Base-by-base conservation (phyloP, 805 yeast species). In the Candida nonsorbophila region DNA sequence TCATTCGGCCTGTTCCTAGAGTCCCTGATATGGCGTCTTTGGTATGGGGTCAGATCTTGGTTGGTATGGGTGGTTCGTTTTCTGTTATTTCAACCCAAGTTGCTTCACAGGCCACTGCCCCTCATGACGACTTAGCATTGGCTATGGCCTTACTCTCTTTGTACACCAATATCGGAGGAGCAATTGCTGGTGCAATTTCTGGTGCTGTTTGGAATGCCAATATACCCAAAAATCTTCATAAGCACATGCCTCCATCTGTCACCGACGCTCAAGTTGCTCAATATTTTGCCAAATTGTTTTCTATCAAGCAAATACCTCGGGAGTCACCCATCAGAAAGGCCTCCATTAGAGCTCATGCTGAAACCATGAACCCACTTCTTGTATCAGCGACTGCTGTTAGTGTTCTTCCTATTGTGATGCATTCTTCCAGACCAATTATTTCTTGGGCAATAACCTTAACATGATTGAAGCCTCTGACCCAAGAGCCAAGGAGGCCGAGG, bases 31-130 rank as follows among this genome's bases (percentile, higher is more conserved):
- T 47, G 14, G 60, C 54, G 24, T 42, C 53, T 6, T 40, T 59
- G 10, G 55, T 56, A 13, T 45, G 53, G 50, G 38, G 51, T 27
- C 62, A 58, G 37, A 46, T 62, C 20, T 41, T 63, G 29, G 45
- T 55, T 22, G 60, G 67, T 38, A 45, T 62, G 16, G 69, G 63
- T 26, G 71, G 65, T 41, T 61, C 67, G 21, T 54, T 54, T 29
- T 44, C 56, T 14, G 59, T 51, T 28, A 44, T 62, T 36, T 62
- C 61, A 27, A 49, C 65, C 5, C 52, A 48, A 30, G 53, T 59
- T 10, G 56, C 67, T 6, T 49, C 58, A 2, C 63, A 59, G 36
- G 67, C 65, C 7, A 56, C 67, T 14, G 69, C 64, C 25, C 65
- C 65, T 28, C 61, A 56, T 37, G 64, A 62, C 31, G 67, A 61